A percentile compares a stretch with the other conserved stretches of the same genome.
Evolutionary conservation across 2,329 filamentous ascomycete species (phyloP).

Genomic region (Trichoderma simmonsii): DNA sequence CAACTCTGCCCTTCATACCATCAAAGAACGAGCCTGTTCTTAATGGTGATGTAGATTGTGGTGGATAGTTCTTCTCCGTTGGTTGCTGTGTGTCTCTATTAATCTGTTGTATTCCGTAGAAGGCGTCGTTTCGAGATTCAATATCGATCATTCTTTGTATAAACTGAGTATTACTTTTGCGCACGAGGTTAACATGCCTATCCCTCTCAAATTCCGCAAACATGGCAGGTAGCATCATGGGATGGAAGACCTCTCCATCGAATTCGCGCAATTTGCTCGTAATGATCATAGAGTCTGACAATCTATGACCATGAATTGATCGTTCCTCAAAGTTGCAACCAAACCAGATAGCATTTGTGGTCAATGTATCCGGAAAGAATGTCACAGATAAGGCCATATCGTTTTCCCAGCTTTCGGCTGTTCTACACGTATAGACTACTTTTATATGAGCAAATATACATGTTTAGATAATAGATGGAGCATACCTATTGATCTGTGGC

Average conservation of each 20-base stretch:
- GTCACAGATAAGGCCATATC: conserved; percentile 22
- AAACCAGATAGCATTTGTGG: conserved; percentile 18
- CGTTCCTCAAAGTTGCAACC: conserved; percentile 16
- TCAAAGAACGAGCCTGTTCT: neutral
- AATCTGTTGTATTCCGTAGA: neutral
- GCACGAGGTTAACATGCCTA: conserved; percentile 19
- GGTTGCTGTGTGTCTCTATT: neutral
- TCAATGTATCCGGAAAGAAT: conserved; percentile 17
- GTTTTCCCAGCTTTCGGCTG: conserved; percentile 12
- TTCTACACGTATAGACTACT: conserved; percentile 21
- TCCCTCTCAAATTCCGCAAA: conserved; percentile 23
- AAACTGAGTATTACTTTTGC: neutral
- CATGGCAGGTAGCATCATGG: conserved; percentile 21
- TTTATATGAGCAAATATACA: neutral
- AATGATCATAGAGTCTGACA: neutral
- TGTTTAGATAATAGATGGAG: neutral
- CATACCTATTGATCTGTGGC: neutral
- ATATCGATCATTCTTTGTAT: conserved; percentile 8
- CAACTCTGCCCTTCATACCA: neutral
- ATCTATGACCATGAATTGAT: neutral
- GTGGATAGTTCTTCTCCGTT: neutral
- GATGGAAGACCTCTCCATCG: conserved; percentile 17
- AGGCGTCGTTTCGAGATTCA: neutral
- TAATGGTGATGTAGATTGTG: neutral
- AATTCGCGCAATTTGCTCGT: conserved; percentile 16